Percentiles rank a stretch among this genome's conserved stretches.
Evolutionary conservation across 2,329 filamentous ascomycete genomes (phyloP).

Genomic region (Aspergillus luchuensis): DNA sequence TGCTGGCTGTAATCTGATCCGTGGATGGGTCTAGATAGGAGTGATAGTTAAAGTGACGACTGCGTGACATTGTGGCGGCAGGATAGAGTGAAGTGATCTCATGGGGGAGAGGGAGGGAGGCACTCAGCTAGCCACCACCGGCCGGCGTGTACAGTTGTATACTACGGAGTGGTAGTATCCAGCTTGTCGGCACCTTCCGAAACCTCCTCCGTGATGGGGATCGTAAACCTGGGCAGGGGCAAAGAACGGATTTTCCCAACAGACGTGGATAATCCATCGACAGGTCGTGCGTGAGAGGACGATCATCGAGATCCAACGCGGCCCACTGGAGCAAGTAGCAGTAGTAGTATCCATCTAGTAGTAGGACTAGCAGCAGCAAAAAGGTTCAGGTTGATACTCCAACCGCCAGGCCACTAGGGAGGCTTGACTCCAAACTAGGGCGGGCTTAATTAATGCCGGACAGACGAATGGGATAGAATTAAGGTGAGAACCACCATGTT

Average conservation of each 20-base stretch:
- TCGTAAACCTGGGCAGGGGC: neutral
- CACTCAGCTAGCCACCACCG: neutral
- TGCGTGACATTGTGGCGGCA: neutral
- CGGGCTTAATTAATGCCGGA: neutral
- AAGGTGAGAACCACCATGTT: conserved; percentile 1
- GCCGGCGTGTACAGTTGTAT: neutral
- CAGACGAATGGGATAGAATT: conserved; percentile 1
- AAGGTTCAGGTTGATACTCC: neutral
- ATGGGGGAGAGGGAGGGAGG: neutral
- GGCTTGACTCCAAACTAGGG: neutral
- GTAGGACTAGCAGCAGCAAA: no score
- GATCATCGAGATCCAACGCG: conserved; percentile 7
- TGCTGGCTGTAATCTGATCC: neutral
- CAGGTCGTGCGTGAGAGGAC: neutral
- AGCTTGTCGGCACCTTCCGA: neutral
- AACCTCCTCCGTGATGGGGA: neutral
- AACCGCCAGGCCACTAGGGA: conserved; percentile 2
- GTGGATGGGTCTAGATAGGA: neutral
- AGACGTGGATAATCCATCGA: no score
- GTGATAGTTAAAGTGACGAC: neutral
- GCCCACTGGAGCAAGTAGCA: conserved; percentile 6
- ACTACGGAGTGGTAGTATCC: neutral
- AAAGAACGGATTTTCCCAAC: no score
- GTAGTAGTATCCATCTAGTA: neutral
- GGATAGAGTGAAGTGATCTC: neutral